Conservation (phyloP, 2,329 filamentous ascomycete species). For the Aspergillus carbonarius region DNA sequence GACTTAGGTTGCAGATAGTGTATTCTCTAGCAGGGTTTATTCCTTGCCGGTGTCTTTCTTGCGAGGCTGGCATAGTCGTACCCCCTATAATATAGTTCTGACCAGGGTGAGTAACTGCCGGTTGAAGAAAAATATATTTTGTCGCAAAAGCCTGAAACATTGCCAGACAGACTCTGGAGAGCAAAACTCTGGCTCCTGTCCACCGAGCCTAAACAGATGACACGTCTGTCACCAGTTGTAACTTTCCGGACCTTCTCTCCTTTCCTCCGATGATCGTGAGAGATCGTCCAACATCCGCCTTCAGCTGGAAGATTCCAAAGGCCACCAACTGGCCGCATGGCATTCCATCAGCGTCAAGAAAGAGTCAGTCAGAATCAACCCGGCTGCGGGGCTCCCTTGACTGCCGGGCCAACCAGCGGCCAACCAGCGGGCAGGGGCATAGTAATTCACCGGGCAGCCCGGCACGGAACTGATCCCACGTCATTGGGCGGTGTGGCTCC, state of each 20-base stretch:
- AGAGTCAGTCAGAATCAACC: not conserved
- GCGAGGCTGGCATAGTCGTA: not conserved
- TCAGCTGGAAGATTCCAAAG: not conserved
- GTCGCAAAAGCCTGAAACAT: not conserved
- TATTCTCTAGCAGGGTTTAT: not conserved
- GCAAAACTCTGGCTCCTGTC: not conserved
- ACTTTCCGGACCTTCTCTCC: not conserved
- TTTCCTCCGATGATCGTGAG: not conserved
- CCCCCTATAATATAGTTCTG: not conserved
- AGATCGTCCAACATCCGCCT: not conserved
- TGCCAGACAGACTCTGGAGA: not conserved
- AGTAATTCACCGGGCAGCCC: not conserved
- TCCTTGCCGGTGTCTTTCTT: not conserved
- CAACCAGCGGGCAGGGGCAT: not conserved
- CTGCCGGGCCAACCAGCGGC: not conserved
- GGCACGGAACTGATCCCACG: not conserved
- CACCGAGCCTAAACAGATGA: not conserved
- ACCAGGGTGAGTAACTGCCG: not conserved
- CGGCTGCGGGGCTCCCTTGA: not conserved
- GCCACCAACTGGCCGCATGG: not conserved
- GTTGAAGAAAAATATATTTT: not conserved
- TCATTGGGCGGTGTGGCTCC: conserved; percentile 4
- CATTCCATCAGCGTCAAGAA: not conserved
- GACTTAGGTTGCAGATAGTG: not conserved
- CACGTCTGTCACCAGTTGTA: not conserved